A percentile compares a stretch with the other conserved stretches of the same genome.
Evolutionary conservation across 768 basidiomycete genomes (phyloP).

Genomic region (Boletellus ananiceps): DNA sequence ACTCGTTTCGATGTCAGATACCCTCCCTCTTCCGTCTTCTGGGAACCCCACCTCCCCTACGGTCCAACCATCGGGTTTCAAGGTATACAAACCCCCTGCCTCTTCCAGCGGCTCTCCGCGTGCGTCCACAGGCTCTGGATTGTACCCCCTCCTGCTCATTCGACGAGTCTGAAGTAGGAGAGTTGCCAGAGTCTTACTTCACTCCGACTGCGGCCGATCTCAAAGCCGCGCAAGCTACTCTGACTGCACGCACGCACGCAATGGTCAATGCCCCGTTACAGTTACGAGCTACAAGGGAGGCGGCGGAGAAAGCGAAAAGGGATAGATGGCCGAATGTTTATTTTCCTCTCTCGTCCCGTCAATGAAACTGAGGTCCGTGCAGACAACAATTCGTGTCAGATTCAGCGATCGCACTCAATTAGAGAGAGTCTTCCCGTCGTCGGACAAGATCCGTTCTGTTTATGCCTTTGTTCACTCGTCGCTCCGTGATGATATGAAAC

Average conservation of each 20-base stretch:
- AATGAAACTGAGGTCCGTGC: constrained; percentile 12
- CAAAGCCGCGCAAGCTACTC: constrained; percentile 57
- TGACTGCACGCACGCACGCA: constrained; percentile 57
- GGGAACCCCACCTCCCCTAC: not conserved
- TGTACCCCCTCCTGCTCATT: constrained; percentile 4
- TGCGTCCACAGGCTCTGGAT: constrained; percentile 26
- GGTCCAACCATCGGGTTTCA: constrained; percentile 32
- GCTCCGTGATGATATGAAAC: constrained; percentile 69
- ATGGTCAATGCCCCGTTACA: constrained; percentile 69
- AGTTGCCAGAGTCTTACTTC: constrained; percentile 72
- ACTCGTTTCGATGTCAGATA: constrained; percentile 25
- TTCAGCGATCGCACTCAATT: constrained; percentile 80
- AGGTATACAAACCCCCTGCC: constrained; percentile 45
- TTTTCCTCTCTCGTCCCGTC: not conserved
- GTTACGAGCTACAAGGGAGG: constrained; percentile 59
- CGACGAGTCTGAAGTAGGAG: constrained; percentile 30
- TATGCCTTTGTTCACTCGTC: constrained; percentile 79
- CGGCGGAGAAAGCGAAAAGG: constrained; percentile 51
- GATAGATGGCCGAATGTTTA: constrained; percentile 71
- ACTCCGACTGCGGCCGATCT: constrained; percentile 68
- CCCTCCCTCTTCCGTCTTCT: constrained; percentile 4
- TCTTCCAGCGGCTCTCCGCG: constrained; percentile 28
- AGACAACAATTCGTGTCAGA: constrained; percentile 80
- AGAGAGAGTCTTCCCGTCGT: constrained; percentile 73
- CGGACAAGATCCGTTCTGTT: constrained; percentile 72